These are phyloP conservation scores for Ceratobasidium sp. DNA, from an alignment of 1,284 basidiomycete species.

Conservation along the genomic window DNA sequence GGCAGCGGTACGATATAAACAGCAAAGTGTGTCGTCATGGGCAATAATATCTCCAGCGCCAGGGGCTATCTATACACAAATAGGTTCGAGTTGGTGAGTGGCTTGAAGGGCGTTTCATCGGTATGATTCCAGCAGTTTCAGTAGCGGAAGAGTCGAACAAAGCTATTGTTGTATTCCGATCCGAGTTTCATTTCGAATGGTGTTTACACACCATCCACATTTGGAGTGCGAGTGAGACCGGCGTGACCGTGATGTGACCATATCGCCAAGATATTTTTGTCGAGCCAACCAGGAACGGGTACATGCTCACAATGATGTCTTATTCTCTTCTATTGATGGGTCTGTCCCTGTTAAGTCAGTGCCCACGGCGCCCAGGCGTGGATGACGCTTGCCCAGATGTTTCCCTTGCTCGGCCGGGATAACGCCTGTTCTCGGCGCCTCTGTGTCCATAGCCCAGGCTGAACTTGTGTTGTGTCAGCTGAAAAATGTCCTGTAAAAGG, in stretches of 20 bases:
- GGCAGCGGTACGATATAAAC: no score
- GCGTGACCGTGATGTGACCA: neutral
- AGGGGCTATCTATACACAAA: no score
- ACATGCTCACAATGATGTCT: neutral
- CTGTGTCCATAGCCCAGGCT: neutral
- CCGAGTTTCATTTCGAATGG: neutral
- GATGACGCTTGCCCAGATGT: neutral
- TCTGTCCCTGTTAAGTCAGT: neutral
- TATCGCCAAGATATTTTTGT: neutral
- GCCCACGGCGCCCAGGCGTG: conserved; percentile 6
- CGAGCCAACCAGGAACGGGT: neutral
- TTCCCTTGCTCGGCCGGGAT: neutral
- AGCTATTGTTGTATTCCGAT: no score
- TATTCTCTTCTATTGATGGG: neutral
- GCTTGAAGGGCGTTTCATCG: no score
- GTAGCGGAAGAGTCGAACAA: no score
- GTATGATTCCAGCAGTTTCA: no score
- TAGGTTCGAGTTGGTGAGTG: no score
- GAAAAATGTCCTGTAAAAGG: neutral
- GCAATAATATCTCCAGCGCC: no score
- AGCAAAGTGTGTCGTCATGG: no score
- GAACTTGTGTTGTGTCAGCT: neutral
- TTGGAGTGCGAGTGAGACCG: no score
- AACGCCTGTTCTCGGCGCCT: neutral
- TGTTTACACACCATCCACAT: neutral